Evolutionary conservation across 768 basidiomycete genomes (phyloP), one percentile per base, ranked within the genome.

Genomic region (Trametes cinnabarina): DNA sequence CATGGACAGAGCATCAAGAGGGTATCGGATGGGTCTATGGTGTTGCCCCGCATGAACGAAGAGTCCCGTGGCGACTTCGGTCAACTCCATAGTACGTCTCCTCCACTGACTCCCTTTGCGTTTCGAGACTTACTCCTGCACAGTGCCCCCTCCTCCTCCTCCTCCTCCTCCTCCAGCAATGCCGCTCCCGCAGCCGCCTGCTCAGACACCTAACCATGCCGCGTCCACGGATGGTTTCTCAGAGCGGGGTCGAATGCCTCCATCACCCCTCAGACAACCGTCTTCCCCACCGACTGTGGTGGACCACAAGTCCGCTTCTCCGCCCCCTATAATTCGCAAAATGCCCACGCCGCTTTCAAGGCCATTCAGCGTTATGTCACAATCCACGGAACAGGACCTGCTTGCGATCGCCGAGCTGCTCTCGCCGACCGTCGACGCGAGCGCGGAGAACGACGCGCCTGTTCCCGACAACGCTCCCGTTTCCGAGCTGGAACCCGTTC

Each of bases 391-490:
- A 47, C 64, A 70, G 28, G 82, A 84, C 57, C 73, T 84, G 14
- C 66, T 74, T n/a, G 79, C 77, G n/a, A 68, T 83, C 46, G 76
- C 78, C 2, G 81, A 81, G 26, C 68, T 82, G 40, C 72, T 84
- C 55, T 72, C 77, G 11, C 71, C 74, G 1, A 60, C 69, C 28
- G 61, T 74, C 20, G 67, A 65, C 15, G 68, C 71, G 23, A 32
- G 57, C 15, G 47, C 40, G 8, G 61, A 11, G 19, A 42, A 53
- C 26, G 66, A 66, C 9, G 68, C 68, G 52, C 68, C 68, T n/a
- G 32, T 23, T 6, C 67, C 68, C 42, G 71, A 71, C 51, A 34
- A 47, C 11, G 22, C 42, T 22, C 14, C 52, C 28, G 28, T 52
- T 19, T 25, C 25, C 7, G 53, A 58, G 41, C 50, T 57, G 19